Evolutionary conservation across 2,329 filamentous ascomycete genomes (phyloP).

Genomic region (Emergomyces africanus): DNA sequence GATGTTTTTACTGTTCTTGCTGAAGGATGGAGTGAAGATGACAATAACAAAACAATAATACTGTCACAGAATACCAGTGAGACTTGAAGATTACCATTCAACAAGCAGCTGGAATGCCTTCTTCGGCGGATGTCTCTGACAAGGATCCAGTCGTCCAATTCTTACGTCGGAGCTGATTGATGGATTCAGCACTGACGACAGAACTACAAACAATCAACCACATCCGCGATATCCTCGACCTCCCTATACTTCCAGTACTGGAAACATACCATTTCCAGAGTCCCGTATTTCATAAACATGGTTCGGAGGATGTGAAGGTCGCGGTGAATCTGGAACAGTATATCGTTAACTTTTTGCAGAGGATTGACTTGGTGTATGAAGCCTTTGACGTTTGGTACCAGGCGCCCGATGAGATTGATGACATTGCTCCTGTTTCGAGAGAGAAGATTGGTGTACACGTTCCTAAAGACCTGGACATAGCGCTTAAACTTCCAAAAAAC

Average conservation of each 20-base stretch:
- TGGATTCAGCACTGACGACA: slow-evolving; percentile 7
- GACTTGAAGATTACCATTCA: slow-evolving; percentile 36
- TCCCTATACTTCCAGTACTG: slow-evolving; percentile 6
- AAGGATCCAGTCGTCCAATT: background rate
- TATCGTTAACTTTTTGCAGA: slow-evolving; percentile 17
- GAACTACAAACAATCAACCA: slow-evolving; percentile 18
- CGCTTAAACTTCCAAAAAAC: no score
- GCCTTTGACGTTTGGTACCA: slow-evolving; percentile 38
- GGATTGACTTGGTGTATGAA: slow-evolving; percentile 26
- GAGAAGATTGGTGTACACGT: slow-evolving; percentile 10
- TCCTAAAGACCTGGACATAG: background rate
- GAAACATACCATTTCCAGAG: slow-evolving; percentile 14
- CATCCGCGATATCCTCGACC: slow-evolving; percentile 22
- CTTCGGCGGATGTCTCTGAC: background rate
- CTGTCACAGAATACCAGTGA: slow-evolving; percentile 14
- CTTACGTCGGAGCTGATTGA: slow-evolving; percentile 1
- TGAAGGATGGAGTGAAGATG: slow-evolving; percentile 16
- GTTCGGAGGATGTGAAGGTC: slow-evolving; percentile 29
- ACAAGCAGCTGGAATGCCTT: slow-evolving; percentile 2
- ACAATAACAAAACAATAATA: background rate
- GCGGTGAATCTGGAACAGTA: slow-evolving; percentile 19
- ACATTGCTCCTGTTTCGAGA: slow-evolving; percentile 27
- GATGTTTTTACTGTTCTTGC: slow-evolving; percentile 31
- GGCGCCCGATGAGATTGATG: slow-evolving; percentile 37
- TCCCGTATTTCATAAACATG: slow-evolving; percentile 35